Percentiles rank a stretch among this genome's conserved stretches.
Conservation (phyloP, 352 stramenopile species). For the Blastocystis sp. region DNA sequence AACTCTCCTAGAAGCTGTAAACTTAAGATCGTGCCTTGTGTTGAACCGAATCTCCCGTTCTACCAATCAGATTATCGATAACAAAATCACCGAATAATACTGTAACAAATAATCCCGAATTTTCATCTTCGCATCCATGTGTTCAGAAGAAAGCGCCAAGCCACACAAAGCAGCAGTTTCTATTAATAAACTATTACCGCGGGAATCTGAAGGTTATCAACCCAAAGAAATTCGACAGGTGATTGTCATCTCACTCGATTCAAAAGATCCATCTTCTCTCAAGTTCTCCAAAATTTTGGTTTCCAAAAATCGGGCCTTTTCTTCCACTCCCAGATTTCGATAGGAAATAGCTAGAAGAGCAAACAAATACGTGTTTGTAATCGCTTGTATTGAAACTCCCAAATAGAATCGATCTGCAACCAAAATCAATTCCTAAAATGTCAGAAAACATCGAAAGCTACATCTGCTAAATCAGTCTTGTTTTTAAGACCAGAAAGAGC, state of each 20-base stretch:
- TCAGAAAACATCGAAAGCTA: background rate
- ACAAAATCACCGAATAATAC: background rate
- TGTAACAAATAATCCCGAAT: background rate
- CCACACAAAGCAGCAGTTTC: background rate
- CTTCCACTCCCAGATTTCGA: background rate
- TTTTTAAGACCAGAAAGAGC: background rate
- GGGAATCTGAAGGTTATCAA: background rate
- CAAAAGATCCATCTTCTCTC: background rate
- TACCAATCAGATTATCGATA: background rate
- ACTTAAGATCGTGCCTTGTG: slow-evolving; percentile 12
- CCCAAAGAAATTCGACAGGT: background rate
- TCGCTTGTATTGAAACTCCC: background rate
- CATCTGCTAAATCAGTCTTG: background rate
- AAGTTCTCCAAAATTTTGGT: background rate
- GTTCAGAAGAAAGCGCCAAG: background rate
- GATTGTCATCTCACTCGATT: background rate
- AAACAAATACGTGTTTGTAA: background rate
- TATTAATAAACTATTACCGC: background rate
- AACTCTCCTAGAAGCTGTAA: slow-evolving; percentile 5
- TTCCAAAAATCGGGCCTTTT: background rate
- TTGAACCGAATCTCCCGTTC: background rate
- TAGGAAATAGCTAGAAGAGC: background rate
- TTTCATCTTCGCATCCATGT: background rate
- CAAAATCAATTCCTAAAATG: background rate
- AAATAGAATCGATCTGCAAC: background rate